A percentile compares a stretch with the other conserved stretches of the same genome.
Conservation (phyloP, 768 basidiomycete genomes). For the Goffeauzyma gilvescens region DNA sequence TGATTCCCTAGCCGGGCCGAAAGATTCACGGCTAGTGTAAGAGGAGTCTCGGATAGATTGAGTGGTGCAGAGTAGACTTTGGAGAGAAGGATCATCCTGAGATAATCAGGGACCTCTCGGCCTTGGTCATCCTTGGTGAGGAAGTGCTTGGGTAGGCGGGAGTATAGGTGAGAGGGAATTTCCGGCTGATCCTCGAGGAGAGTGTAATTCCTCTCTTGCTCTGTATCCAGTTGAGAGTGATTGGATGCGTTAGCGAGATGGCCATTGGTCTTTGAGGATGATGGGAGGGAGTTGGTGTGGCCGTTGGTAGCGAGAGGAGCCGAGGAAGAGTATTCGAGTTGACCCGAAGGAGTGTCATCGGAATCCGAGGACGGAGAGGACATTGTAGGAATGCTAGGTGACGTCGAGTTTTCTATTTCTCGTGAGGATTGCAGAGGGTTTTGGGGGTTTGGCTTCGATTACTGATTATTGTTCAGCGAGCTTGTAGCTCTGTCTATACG, state of each 20-base stretch:
- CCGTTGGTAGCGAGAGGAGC: constrained; percentile 22
- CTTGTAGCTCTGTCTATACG: no score
- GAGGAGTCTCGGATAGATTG: constrained; percentile 44
- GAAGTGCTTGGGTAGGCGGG: constrained; percentile 22
- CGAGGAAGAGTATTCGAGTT: constrained; percentile 30
- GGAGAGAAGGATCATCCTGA: constrained; percentile 31
- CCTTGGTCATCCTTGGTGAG: constrained; percentile 16
- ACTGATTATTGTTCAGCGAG: no score
- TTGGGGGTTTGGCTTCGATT: no score
- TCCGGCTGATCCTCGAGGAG: constrained; percentile 17
- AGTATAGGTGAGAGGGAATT: constrained; percentile 32
- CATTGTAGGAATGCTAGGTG: background rate
- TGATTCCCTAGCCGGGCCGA: constrained; percentile 75
- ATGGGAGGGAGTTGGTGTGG: no score
- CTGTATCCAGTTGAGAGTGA: no score
- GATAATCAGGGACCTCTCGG: constrained; percentile 23
- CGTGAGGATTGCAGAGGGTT: no score
- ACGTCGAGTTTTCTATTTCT: no score
- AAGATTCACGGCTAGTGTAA: constrained; percentile 68
- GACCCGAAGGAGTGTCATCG: constrained; percentile 3
- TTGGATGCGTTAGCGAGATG: no score
- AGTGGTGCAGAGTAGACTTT: constrained; percentile 31
- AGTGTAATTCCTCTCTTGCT: constrained; percentile 1
- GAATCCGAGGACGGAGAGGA: background rate
- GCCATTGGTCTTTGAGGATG: no score